A percentile compares a stretch with the other conserved stretches of the same genome.
These are phyloP conservation scores for Acacia melanoxylon DNA, from an alignment of 306 rosid species.

Conservation along the genomic window DNA sequence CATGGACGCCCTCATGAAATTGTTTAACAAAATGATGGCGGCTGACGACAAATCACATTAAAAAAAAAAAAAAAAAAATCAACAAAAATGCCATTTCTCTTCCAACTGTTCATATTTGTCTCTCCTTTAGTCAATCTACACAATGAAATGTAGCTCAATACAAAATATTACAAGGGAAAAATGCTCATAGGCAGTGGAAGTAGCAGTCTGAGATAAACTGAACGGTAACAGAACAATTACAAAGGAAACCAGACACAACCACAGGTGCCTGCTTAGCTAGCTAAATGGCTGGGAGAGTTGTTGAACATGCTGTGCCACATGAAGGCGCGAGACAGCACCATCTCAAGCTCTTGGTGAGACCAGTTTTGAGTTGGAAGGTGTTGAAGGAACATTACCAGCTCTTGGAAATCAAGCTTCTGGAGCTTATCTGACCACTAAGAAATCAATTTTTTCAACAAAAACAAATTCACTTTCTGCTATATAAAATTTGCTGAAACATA, in stretches of 20 bases:
- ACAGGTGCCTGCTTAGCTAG: slow-evolving; percentile 47
- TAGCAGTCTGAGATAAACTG: neutral
- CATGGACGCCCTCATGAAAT: neutral
- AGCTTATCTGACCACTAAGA: slow-evolving; percentile 92
- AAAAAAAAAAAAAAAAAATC: neutral
- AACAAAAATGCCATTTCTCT: neutral
- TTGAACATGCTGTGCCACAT: slow-evolving; percentile 99
- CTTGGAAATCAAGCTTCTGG: slow-evolving; percentile 93
- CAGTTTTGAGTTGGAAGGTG: slow-evolving; percentile 92
- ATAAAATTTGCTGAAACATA: slow-evolving; percentile 4
- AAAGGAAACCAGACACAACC: slow-evolving; percentile 5
- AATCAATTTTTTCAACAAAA: slow-evolving; percentile 10
- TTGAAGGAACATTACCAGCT: slow-evolving; percentile 96
- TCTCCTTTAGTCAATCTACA: slow-evolving; percentile 27
- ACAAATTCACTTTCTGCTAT: slow-evolving; percentile 19
- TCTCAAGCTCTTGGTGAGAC: slow-evolving; percentile 93
- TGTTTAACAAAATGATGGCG: neutral
- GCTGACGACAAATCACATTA: neutral
- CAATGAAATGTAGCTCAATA: slow-evolving; percentile 27
- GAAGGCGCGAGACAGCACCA: slow-evolving; percentile 95
- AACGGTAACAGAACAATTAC: neutral
- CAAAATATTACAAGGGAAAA: slow-evolving; percentile 32
- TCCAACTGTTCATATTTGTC: neutral
- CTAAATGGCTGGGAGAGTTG: slow-evolving; percentile 89
- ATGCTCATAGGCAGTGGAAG: slow-evolving; percentile 13